Base-by-base conservation (phyloP, 768 basidiomycete species). In the Amanita rimosa region DNA sequence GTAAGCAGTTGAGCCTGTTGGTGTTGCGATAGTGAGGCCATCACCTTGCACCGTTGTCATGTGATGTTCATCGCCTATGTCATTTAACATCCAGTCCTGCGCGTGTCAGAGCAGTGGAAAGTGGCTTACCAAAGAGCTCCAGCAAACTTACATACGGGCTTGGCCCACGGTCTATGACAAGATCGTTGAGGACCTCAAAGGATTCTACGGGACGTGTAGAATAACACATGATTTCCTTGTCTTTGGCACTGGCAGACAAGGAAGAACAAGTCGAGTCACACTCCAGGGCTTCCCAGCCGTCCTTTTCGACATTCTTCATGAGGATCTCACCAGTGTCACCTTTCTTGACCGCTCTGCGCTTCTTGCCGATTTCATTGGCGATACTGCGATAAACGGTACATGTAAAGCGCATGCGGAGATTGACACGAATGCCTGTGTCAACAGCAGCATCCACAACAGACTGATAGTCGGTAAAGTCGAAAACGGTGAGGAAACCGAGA, bases 1-100 rank as follows among this genome's bases (percentile, higher is more conserved):
- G 65, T 99, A 99, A 3, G 96, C 96, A 9, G 96, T 99, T 21
- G 96, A 98, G 3, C 96, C 96, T 0, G 96, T 99, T 6, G 96
- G 96, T 0, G 96, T 99, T 29, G 96, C 85, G 13, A 99, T 83
- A 26, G 88, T 91, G 37, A 99, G 70, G 10, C 96, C 96, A 58
- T 99, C 96, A 0, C 94, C 96, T 67, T 98, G 96, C 2, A 98
- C 96, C 2, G 96, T 99, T 1, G 96, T 99, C 78, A 99, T 84
- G 69, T 98, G 96, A 64, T 99, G 91, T 54, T 99, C 95, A 61
- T 99, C 96, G 52, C 93, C 95, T 97, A 54, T 31, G 31, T 9
- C 29, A 35, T 16, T 26, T 33, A 46, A 29, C 35, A 29, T 40
- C 37, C 52, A 37, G 16, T 17, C 37, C n/a, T n/a, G 39, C 19